Evolutionary conservation across 1,284 basidiomycete genomes (phyloP), one percentile per base, ranked within the genome.

Genomic region (Singerocomus inundabilis): DNA sequence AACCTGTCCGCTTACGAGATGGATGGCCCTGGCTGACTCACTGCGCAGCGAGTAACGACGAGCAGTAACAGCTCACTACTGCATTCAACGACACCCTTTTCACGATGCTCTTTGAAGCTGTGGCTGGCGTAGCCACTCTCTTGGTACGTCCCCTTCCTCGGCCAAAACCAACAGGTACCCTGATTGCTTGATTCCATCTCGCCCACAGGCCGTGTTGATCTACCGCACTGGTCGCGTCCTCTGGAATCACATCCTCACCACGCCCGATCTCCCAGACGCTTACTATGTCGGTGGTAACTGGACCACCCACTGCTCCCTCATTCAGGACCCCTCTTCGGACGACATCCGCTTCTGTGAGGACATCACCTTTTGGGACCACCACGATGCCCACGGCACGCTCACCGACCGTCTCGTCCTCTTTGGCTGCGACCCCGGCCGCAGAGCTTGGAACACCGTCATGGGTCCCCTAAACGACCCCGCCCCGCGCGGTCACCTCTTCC

Each of bases 361-460:
- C 55, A 77, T 70, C 24, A 66, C 71, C 1, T 80, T 83, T 55
- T 86, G 84, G 83, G 80, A 85, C 46, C 62, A 74, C 34, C 63
- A 67, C 47, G 71, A 72, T 49, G 52, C 54, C 7, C 32, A 59
- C 1, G 74, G 70, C 9, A 59, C 58, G 4, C 57, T 73, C 31
- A 51, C 63, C 16, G 62, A 75, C 47, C 74, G 78, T 35, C 68
- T 71, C 35, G 59, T 84, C 11, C 61, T 84, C 18, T 54, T 79
- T 35, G 77, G 74, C 49, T 85, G 82, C 49, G 82, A 85, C 57
- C 71, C 76, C 2, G 73, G 72, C 40, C 70, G 82, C 0, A 71
- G 70, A 45, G 63, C 71, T 38, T 85, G 83, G 82, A 85, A 85
- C 60, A 84, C 81, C 9, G 80, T 85, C 48, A 81, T 84, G 78